These are phyloP conservation scores for Lotmaria passim DNA, from an alignment of 208 protist genomes.

Conservation along the genomic window DNA sequence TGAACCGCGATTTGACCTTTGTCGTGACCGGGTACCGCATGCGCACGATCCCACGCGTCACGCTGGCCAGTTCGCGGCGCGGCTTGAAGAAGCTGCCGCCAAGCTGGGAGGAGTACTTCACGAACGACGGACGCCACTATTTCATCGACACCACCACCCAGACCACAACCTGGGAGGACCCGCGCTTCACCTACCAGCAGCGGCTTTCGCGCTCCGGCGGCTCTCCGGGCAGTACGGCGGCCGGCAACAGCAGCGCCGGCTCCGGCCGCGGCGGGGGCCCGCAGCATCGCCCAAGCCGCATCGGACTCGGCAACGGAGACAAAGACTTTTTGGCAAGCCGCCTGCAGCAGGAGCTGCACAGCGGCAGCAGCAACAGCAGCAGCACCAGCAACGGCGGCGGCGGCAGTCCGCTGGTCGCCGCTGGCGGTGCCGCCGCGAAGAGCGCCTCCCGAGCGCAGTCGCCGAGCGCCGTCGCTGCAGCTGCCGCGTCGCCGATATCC, in stretches of 20 bases:
- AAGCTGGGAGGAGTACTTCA: slow-evolving; percentile 83
- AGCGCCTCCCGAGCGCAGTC: background rate
- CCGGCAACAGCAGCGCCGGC: slow-evolving; percentile 2
- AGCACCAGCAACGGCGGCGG: background rate
- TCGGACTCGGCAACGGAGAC: slow-evolving; percentile 53
- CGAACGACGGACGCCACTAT: slow-evolving; percentile 74
- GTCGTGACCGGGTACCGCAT: slow-evolving; percentile 73
- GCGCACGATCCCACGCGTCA: slow-evolving; percentile 73
- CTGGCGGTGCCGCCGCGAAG: no score
- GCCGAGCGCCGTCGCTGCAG: background rate
- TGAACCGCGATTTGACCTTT: slow-evolving; percentile 75
- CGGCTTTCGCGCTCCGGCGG: slow-evolving; percentile 23
- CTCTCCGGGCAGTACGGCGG: slow-evolving; percentile 5
- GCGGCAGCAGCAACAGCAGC: slow-evolving; percentile 5
- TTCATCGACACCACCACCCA: slow-evolving; percentile 71
- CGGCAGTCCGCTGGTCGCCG: background rate
- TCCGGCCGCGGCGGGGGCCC: slow-evolving; percentile 6
- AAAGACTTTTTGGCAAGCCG: slow-evolving; percentile 48
- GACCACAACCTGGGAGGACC: slow-evolving; percentile 72
- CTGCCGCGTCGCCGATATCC: background rate
- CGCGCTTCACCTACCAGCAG: slow-evolving; percentile 39
- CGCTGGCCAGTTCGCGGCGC: slow-evolving; percentile 46
- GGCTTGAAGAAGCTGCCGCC: slow-evolving; percentile 53
- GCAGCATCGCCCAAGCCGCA: slow-evolving; percentile 38
- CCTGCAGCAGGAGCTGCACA: slow-evolving; percentile 43